Evolutionary conservation across 1,139 yeast genomes (phyloP).

Genomic region (Meyerozyma sp.): DNA sequence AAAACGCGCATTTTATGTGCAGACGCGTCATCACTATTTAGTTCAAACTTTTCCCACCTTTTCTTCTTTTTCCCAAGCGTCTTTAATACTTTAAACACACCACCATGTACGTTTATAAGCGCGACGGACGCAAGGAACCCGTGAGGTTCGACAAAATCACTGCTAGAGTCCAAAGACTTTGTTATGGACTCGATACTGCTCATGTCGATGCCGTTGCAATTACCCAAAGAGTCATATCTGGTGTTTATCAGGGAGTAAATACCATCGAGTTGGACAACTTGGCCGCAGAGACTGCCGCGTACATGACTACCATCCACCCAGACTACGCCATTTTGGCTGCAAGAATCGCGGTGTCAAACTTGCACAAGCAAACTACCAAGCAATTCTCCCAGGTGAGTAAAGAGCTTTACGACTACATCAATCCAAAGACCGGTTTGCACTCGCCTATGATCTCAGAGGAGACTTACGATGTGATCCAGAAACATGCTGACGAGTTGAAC

Average conservation of each 20-base stretch:
- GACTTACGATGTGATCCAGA: constrained; percentile 56
- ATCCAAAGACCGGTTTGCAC: constrained; percentile 65
- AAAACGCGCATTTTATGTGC: not conserved
- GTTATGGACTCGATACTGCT: constrained; percentile 77
- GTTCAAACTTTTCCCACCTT: not conserved
- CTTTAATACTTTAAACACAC: constrained; percentile 3
- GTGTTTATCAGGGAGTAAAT: constrained; percentile 94
- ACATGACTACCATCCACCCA: constrained; percentile 94
- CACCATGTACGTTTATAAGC: constrained; percentile 48
- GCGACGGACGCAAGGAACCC: constrained; percentile 82
- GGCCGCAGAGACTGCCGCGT: constrained; percentile 96
- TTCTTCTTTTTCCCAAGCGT: not conserved
- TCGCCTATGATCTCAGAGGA: constrained; percentile 82
- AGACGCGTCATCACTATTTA: not conserved
- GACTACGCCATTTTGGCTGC: constrained; percentile 95
- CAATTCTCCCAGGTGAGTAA: constrained; percentile 76
- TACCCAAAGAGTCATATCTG: constrained; percentile 83
- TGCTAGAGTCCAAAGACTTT: constrained; percentile 48
- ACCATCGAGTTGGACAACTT: constrained; percentile 88
- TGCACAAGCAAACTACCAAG: constrained; percentile 91
- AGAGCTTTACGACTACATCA: constrained; percentile 60
- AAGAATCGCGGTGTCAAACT: constrained; percentile 84
- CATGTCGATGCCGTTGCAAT: constrained; percentile 87
- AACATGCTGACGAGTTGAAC: constrained; percentile 66
- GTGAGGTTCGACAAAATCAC: constrained; percentile 55